Conservation (phyloP, 257 asterid genomes). For the Solanum megistacrolobum region DNA sequence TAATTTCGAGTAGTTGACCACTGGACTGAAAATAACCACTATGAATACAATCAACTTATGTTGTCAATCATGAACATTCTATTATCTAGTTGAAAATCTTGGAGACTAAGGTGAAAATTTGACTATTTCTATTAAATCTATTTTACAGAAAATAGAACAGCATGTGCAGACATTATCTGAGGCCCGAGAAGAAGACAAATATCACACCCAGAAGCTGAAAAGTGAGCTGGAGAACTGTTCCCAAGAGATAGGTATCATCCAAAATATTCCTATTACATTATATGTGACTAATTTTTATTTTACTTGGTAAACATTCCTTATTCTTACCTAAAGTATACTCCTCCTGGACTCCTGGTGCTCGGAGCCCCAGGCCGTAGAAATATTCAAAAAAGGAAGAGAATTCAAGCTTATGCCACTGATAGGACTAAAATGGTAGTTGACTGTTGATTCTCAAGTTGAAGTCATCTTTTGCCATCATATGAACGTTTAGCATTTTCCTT, state of each 20-base stretch:
- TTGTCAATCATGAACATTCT: background rate
- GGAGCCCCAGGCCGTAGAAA: background rate
- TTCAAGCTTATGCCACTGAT: background rate
- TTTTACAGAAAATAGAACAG: constrained; percentile 57
- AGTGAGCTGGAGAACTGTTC: constrained; percentile 67
- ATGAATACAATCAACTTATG: background rate
- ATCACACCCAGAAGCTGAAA: constrained; percentile 59
- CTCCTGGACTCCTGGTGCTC: background rate
- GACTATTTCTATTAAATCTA: background rate
- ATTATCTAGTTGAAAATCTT: background rate
- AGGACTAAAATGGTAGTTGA: background rate
- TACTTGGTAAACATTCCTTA: background rate
- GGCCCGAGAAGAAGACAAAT: constrained; percentile 61
- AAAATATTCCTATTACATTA: background rate
- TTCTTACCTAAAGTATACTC: background rate
- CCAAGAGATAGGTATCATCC: constrained; percentile 77
- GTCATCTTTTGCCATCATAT: background rate
- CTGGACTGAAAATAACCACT: background rate
- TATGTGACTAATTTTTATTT: background rate
- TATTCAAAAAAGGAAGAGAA: background rate
- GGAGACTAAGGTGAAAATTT: background rate
- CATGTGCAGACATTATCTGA: constrained; percentile 56
- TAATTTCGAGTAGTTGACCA: background rate
- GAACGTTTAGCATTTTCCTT: background rate
- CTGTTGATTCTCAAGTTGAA: background rate